A percentile compares a stretch with the other conserved stretches of the same genome.
Conservation (phyloP, 768 basidiomycete genomes). For the Panus rudis region DNA sequence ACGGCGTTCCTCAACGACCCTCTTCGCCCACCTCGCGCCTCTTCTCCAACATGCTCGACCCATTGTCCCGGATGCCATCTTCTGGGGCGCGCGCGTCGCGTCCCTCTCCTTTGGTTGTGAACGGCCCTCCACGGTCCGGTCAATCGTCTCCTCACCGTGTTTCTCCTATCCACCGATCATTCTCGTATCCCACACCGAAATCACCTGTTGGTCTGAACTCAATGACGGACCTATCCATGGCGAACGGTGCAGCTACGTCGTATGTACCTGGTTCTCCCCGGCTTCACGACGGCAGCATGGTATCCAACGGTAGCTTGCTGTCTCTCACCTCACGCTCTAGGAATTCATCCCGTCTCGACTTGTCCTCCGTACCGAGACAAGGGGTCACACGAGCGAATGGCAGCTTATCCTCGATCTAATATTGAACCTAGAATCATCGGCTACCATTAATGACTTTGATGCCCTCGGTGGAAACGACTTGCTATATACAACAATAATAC, state of each 20-base stretch:
- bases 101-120: constrained; percentile 14
- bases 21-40: constrained; percentile 41
- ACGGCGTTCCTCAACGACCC: constrained; percentile 33
- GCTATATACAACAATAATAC: too few relatives aligned
- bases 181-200: constrained; percentile 15
- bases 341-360: constrained; percentile 59
- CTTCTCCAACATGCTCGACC: constrained; percentile 23
- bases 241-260: constrained; percentile 17
- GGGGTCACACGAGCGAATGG: constrained; percentile 32
- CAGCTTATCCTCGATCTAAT: too few relatives aligned
- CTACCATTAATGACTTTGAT: too few relatives aligned
- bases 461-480: too few relatives aligned
- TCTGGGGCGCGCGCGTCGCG: constrained; percentile 10
- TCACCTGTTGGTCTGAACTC: constrained; percentile 6
- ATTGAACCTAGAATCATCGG: too few relatives aligned
- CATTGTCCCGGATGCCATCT: constrained; percentile 14
- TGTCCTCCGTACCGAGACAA: constrained; percentile 46
- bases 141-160: constrained; percentile 20
- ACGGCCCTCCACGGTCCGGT: constrained; percentile 14
- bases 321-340: constrained; percentile 52
- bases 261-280: constrained; percentile 20
- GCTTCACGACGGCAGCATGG: constrained; percentile 17
- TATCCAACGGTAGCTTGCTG: constrained; percentile 27
- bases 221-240: constrained; percentile 6
- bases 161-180: constrained; percentile 20